These are phyloP conservation scores for Citrus sp. DNA, from an alignment of 345 rosid species.

Conservation along the genomic window DNA sequence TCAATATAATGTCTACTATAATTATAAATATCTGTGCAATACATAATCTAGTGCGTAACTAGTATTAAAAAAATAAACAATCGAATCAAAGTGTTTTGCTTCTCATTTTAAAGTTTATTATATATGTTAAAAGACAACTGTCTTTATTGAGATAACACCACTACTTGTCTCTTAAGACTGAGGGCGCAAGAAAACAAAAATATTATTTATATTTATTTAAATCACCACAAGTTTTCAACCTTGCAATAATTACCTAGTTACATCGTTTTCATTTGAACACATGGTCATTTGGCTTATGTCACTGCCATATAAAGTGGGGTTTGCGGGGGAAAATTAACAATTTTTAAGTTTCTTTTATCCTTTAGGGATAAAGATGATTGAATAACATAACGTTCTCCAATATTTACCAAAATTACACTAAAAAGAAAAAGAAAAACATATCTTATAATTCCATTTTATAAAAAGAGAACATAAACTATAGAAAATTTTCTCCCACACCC, in stretches of 20 bases:
- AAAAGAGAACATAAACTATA: conserved; percentile 37
- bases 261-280: not conserved
- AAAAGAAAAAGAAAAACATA: conserved; percentile 1
- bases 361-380: not conserved
- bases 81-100: conserved; percentile 9
- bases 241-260: not conserved
- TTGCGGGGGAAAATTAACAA: no score
- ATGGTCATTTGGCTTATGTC: not conserved
- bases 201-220: no score
- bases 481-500: conserved; percentile 8
- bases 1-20: no score
- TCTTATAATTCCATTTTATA: conserved; percentile 22
- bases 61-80: no score
- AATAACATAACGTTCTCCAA: not conserved
- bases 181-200: not conserved
- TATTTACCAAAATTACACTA: not conserved
- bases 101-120: conserved; percentile 13
- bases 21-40: no score
- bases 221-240: no score
- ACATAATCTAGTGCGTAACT: fast-evolving
- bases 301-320: not conserved
- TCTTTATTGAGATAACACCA: conserved; percentile 30
- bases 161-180: conserved; percentile 15
- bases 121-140: conserved; percentile 35
- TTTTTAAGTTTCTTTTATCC: no score